Evolutionary conservation across 768 basidiomycete species (phyloP), one percentile per base, ranked within the genome.

Genomic region (Kwoniella bestiolae): DNA sequence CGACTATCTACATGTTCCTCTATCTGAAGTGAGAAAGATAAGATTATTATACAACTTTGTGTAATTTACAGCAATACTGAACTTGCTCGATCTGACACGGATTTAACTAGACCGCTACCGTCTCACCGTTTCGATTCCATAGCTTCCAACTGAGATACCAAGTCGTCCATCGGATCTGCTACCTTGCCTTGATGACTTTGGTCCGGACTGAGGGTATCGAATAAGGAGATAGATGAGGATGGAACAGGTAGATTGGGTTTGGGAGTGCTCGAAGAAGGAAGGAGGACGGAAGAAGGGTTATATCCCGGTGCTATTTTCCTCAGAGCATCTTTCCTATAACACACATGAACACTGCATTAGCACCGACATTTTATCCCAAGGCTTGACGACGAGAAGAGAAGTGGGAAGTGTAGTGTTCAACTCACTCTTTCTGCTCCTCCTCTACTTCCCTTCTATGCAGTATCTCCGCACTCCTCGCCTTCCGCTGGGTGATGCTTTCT

Each of bases 61-160:
- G n/a, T n/a, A n/a, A n/a, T n/a, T n/a, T n/a, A n/a, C n/a, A n/a
- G n/a, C n/a, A n/a, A n/a, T n/a, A n/a, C n/a, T n/a, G n/a, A n/a
- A n/a, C n/a, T n/a, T n/a, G n/a, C n/a, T n/a, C n/a, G n/a, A n/a
- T n/a, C n/a, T n/a, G n/a, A n/a, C n/a, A n/a, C n/a, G n/a, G n/a
- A n/a, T n/a, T n/a, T n/a, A n/a, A n/a, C n/a, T n/a, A n/a, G n/a
- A n/a, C n/a, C n/a, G n/a, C n/a, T n/a, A n/a, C n/a, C n/a, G n/a
- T n/a, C n/a, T 56, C 21, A 53, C 12, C 34, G 29, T 32, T 62
- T 55, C 47, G 71, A 65, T 56, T 88, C 87, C 78, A 94, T 79
- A 28, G 85, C 88, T 35, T 89, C 91, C 46, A 94, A 83, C 68
- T 89, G 88, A 71, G 90, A 87, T n/a, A 92, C 90, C 29, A 93